Base-by-base conservation (phyloP, 2,329 filamentous ascomycete species). In the Decorospora gaudefroyi region DNA sequence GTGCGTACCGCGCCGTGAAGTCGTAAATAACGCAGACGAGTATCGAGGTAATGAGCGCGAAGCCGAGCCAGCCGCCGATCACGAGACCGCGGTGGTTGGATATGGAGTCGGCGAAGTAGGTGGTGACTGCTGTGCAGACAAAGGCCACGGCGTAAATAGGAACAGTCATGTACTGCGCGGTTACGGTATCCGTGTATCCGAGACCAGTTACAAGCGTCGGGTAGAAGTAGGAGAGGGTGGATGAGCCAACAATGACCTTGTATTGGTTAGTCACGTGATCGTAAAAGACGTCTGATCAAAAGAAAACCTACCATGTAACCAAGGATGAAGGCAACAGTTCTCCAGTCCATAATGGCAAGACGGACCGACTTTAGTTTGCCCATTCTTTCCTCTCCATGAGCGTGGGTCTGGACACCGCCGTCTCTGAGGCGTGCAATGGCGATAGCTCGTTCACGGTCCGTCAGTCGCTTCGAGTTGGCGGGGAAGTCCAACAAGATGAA, bases 121-220 rank as follows among this genome's bases (percentile, higher is more conserved):
- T 74, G 1, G 74, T 77, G 27, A 75, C 53, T 6, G 63, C 67
- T 1, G 75, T 76, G 47, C 70, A 74, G 37, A 81, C 69, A 38
- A 82, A 81, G 0, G 77, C 77, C 2, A 76, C 74, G 2, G 66
- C 74, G 54, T 80, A 82, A 42, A 82, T 81, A 13, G 78, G 78
- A 2, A 79, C 69, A 2, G 65, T 68, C 76, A 79, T 78, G 65
- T 78, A 78, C 46, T 79, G 77, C 0, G 76, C 75, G 29, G 64
- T 57, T 29, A 70, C 70, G 12, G 69, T 64, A 4, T 67, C 64
- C 2, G 64, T 72, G 52, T 78, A 81, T 13, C 77, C 77, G 0
- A 81, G 71, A 2, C 74, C 75, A n/a, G 73, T 63, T 31, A 80
- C 76, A 6, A 80, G 68, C 0, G 76, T 78, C 0, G 77, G 77